Evolutionary conservation across 2,329 filamentous ascomycete species (phyloP), one percentile per base, ranked within the genome.

Genomic region (Pseudonectria buxi): DNA sequence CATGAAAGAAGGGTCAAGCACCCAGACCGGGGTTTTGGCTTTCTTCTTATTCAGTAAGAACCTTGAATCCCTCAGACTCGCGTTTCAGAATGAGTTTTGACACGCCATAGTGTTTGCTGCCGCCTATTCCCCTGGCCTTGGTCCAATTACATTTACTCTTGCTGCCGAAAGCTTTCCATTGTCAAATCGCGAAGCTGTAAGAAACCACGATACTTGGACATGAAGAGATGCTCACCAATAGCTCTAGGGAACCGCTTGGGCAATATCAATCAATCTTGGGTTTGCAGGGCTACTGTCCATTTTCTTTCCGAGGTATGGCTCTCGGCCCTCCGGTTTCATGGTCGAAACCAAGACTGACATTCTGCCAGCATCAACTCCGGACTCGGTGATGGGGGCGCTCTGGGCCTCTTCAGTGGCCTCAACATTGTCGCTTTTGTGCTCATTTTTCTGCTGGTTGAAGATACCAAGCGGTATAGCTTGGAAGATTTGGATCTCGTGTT

Each of bases 81-180:
- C n/a, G n/a, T n/a, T n/a, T n/a, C n/a, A n/a, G n/a, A n/a, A n/a
- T n/a, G n/a, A n/a, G 10, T 28, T 14, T 35, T 48, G 26, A 47
- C n/a, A 4, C 10, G 18, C 12, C 4, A 6, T 6, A 56, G 50
- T 65, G 4, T 66, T 67, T 36, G 54, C 63, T 3, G 57, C 61
- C 1, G 57, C 56, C 3, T 67, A 67, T 40, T 64, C 63, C 1
- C 64, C 64, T 4, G 51, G 48, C 12, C 27, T 57, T 43, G 67
- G 68, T 0, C 68, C 68, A 1, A 68, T 70, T 14, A 63, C 67
- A 1, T 71, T 69, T 33, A 71, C 66, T 1, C 58, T 70, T 24
- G 68, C 67, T 10, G 65, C 67, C 6, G 68, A 71, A 45, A 65
- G 63, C 34, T 72, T 71, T 40, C 67, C 68, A 0, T 49, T 71